These are phyloP conservation scores for Avena sativa DNA, from an alignment of 176 grass and related monocot genomes.

Conservation along the genomic window DNA sequence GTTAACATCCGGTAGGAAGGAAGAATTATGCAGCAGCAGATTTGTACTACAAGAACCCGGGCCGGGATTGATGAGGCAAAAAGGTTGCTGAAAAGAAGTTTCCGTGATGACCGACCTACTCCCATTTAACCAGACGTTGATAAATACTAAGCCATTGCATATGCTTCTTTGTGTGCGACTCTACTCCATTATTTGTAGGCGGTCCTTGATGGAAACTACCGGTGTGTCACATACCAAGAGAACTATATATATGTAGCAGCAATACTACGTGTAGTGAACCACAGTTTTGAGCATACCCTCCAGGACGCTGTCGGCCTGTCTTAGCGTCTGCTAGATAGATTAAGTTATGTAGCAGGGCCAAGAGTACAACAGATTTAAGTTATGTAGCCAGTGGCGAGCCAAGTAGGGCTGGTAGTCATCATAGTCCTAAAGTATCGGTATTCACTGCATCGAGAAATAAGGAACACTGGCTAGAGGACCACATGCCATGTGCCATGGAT, in stretches of 20 bases:
- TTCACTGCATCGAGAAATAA: neutral
- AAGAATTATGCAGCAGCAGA: neutral
- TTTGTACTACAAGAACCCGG: neutral
- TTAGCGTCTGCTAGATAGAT: neutral
- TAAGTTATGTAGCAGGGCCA: no score
- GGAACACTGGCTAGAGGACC: neutral
- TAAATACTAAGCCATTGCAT: neutral
- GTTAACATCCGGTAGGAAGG: slow-evolving; percentile 18
- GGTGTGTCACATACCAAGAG: neutral
- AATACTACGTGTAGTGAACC: neutral
- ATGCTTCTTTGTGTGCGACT: neutral
- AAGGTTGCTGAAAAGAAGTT: neutral
- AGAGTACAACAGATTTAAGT: neutral
- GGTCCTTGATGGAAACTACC: slow-evolving; percentile 5
- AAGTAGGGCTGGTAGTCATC: neutral
- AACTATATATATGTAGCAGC: neutral
- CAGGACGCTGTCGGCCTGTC: neutral
- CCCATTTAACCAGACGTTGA: neutral
- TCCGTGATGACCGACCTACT: neutral
- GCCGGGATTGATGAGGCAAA: no score
- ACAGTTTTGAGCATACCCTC: neutral
- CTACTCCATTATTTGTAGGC: neutral
- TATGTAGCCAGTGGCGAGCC: neutral
- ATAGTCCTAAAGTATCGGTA: neutral
- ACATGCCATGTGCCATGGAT: slow-evolving; percentile 34